These are phyloP conservation scores for Chaetomiaceae sp. DNA, from an alignment of 2,329 filamentous ascomycete genomes.

Conservation along the genomic window DNA sequence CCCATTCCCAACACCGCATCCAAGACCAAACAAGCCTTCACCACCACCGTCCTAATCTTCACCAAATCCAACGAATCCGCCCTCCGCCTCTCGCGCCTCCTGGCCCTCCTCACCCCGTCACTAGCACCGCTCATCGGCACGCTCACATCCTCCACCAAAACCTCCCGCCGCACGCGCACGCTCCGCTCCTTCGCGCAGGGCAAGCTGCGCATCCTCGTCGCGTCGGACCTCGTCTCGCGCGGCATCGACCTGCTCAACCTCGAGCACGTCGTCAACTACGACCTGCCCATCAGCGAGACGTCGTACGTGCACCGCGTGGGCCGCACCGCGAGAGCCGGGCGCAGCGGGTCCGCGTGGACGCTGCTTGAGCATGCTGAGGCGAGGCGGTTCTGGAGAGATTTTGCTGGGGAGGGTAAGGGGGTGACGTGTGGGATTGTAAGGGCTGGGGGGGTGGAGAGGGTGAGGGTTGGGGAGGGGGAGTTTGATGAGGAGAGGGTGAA, in stretches of 20 bases:
- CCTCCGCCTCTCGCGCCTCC: conserved; percentile 75
- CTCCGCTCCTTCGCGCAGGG: conserved; percentile 60
- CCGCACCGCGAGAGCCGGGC: conserved; percentile 78
- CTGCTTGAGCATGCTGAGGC: conserved; percentile 77
- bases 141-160: conserved; percentile 74
- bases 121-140: conserved; percentile 58
- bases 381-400: conserved; percentile 86
- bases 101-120: conserved; percentile 60
- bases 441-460: conserved; percentile 44
- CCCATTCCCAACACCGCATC: conserved; percentile 17
- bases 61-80: conserved; percentile 87
- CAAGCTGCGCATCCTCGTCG: conserved; percentile 70
- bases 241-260: conserved; percentile 79
- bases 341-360: conserved; percentile 75
- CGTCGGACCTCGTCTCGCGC: conserved; percentile 88
- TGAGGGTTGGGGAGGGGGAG: conserved; percentile 42
- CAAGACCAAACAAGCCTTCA: conserved; percentile 17
- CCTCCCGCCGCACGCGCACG: conserved; percentile 61
- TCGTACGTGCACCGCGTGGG: conserved; percentile 91
- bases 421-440: conserved; percentile 33
- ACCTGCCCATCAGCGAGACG: conserved; percentile 74
- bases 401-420: conserved; percentile 56
- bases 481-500: conserved; percentile 45
- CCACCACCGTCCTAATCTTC: conserved; percentile 64
- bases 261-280: conserved; percentile 88